Evolutionary conservation across 2,329 filamentous ascomycete genomes (phyloP).

Genomic region (Monascus ruber): DNA sequence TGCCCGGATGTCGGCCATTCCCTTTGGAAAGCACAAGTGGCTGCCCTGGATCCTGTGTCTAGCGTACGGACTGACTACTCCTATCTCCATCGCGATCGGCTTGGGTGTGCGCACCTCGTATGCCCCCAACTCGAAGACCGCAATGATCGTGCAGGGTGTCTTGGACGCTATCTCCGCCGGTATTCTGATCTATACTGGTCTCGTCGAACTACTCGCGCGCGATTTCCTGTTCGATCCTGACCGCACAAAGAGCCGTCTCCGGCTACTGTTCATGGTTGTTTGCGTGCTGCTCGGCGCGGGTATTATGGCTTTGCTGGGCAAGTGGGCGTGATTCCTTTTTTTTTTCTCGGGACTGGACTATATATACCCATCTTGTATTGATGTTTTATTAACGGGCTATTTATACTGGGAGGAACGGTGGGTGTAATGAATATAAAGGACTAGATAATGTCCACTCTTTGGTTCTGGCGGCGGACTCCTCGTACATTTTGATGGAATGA

Average conservation of each 20-base stretch:
- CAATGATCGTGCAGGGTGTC: conserved; percentile 36
- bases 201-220: conserved; percentile 39
- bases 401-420: too few species aligned
- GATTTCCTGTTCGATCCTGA: conserved; percentile 42
- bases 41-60: conserved; percentile 40
- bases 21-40: conserved; percentile 34
- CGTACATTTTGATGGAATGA: too few species aligned
- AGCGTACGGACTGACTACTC: conserved; percentile 42
- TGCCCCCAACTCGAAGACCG: conserved; percentile 29
- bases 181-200: conserved; percentile 39
- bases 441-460: too few species aligned
- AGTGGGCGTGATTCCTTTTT: conserved; percentile 32
- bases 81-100: conserved; percentile 38
- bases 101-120: conserved; percentile 37
- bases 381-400: too few species aligned
- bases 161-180: conserved; percentile 39
- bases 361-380: too few species aligned
- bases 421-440: too few species aligned
- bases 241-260: conserved; percentile 27
- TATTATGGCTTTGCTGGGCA: conserved; percentile 40
- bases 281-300: conserved; percentile 31
- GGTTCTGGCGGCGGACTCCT: too few species aligned
- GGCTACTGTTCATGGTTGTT: conserved; percentile 33
- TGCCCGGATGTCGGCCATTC: conserved; percentile 47
- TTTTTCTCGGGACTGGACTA: too few species aligned